phyloP scores from a whole-genome alignment of 2,329 filamentous ascomycete species.

The Sclerotinia trifoliorum region DNA sequence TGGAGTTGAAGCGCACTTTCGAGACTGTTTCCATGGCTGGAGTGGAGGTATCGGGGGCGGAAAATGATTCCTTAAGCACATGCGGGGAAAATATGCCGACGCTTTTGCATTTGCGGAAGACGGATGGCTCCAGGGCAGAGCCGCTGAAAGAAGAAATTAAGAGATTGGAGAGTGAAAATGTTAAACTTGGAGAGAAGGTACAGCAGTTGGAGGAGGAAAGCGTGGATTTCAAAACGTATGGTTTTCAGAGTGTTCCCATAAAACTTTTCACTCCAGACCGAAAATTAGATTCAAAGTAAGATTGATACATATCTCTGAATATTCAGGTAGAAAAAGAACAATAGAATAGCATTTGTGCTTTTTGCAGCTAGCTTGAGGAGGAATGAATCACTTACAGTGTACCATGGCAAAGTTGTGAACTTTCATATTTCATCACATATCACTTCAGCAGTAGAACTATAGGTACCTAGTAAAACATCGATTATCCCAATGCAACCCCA shows the following conservation, averaged over 20 bases:
- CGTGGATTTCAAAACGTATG: background rate
- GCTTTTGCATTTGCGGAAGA: background rate
- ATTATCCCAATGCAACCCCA: background rate
- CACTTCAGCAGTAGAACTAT: background rate
- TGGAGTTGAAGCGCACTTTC: background rate
- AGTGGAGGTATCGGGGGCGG: background rate
- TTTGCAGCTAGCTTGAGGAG: background rate
- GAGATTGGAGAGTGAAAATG: background rate
- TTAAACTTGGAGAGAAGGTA: background rate
- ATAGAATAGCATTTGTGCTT: background rate
- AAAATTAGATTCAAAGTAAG: no score
- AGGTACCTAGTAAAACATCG: background rate
- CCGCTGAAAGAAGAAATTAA: background rate
- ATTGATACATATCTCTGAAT: no score
- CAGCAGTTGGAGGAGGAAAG: background rate
- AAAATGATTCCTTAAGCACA: background rate
- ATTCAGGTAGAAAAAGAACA: background rate
- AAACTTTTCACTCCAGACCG: background rate
- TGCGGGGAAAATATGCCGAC: background rate
- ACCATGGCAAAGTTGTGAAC: background rate
- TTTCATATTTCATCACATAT: background rate
- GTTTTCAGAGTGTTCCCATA: background rate
- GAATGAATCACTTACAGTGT: no score
- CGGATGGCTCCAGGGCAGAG: accelerated
- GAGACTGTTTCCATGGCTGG: background rate